Base-by-base conservation (phyloP, 805 yeast species). In the Sugiyamaella chiloensis region DNA sequence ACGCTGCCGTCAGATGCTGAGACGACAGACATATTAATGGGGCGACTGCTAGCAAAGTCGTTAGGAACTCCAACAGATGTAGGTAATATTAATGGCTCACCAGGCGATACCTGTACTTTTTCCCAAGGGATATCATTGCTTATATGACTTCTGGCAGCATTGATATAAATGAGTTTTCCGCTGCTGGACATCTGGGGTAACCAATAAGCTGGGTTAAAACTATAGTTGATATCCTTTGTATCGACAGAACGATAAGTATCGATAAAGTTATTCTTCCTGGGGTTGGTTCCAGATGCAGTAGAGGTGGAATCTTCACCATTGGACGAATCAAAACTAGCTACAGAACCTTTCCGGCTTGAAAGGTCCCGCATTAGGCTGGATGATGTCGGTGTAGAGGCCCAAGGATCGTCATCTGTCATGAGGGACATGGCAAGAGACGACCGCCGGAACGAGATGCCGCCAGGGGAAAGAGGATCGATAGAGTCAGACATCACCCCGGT, bases 151-250 rank as follows among this genome's bases (percentile, higher is more conserved):
- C 58, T 21, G 14, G 26, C 47, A 5, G 60, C 41, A 35, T 57
- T 58, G 27, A 52, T 46, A 35, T 41, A 58, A 26, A 48, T 42
- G 31, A 60, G 48, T 6, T 57, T 54, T 5, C 63, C 58, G 26
- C 45, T 24, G 16, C 40, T 27, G 17, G 57, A 54, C 16, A 50
- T 60, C 58, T 53, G 71, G 51, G 54, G 70, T 63, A 34, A 69
- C 72, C 52, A 73, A 60, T 56, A 52, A 16, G 57, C 40, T 5
- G 59, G 53, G 17, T 49, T 31, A 37, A 44, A 42, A 14, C 36
- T 31, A 36, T 53, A 51, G 34, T 21, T 26, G 34, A 43, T 7
- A 30, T 35, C 40, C 21, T 37, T 29, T 27, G 51, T 47, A 27
- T 54, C 46, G 32, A 50, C 52, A 9, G 29, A 14, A 17, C 35